Evolutionary conservation across 83 land plant species (phyloP).

Genomic region (Thuja plicata): DNA sequence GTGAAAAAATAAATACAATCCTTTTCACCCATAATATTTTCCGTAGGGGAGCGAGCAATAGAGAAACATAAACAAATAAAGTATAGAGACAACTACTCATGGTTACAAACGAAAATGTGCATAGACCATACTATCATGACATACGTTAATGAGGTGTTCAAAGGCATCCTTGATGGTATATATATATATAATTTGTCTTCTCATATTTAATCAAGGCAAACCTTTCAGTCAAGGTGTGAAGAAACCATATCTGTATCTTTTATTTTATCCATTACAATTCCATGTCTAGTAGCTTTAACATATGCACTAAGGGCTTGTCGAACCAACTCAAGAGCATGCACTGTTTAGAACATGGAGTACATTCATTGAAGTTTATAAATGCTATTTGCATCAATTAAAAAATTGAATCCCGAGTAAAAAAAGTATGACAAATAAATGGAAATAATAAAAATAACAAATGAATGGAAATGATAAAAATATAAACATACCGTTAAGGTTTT

Average conservation of each 20-base stretch:
- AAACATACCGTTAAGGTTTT: not conserved
- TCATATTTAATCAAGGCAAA: constrained; percentile 92
- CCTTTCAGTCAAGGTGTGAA: constrained; percentile 83
- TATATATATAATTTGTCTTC: no score
- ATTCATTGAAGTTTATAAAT: constrained; percentile 82
- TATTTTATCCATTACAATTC: constrained; percentile 95
- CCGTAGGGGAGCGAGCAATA: not conserved
- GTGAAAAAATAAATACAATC: not conserved
- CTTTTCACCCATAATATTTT: not conserved
- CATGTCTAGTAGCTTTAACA: constrained; percentile 86
- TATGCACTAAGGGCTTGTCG: constrained; percentile 83
- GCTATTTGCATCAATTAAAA: constrained; percentile 96
- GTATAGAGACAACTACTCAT: not conserved
- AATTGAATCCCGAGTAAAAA: constrained; percentile 69
- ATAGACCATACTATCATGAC: constrained; percentile 64
- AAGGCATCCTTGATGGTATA: constrained; percentile 95
- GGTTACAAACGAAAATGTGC: not conserved
- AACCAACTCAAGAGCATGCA: constrained; percentile 83
- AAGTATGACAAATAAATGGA: not conserved
- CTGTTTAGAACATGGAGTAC: constrained; percentile 78
- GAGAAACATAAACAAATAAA: not conserved
- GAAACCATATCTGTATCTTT: constrained; percentile 98
- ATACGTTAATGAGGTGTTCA: constrained; percentile 95
- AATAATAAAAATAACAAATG: not conserved
- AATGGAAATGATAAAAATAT: not conserved